Base-by-base conservation (phyloP, 108 stramenopile species). In the Parietichytrium sp. region DNA sequence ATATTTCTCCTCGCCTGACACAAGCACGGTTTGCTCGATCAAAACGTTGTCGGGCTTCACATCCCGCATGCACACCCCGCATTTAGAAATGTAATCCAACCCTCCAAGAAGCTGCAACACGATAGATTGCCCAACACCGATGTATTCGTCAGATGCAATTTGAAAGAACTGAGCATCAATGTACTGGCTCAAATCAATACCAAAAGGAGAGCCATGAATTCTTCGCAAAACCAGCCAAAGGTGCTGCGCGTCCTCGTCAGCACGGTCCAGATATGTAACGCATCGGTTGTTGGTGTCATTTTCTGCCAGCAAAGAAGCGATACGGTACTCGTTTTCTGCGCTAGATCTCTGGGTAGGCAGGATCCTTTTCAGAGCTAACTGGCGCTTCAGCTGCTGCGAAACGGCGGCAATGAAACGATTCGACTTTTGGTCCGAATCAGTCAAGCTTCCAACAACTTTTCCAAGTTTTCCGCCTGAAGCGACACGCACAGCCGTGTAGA, bases 41-140 rank as follows among this genome's bases (percentile, higher is more conserved):
- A 72, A 42, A 2, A 72, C 61, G 61, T 72, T 72, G 2, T 72
- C 61, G 6, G 61, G 61, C 61, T 72, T 72, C 38, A 72, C 61
- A 42, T 72, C 61, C 0, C 61, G 33, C 61, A 72, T 72, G 61
- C 36, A 13, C 16, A 72, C 42, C 8, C 61, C 61, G 20, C 25
- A 42, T 6, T 0, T 0, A 6, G 61, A 72, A 20, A 72, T 72
- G 61, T 72, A 72, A 42, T 72, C 61, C 16, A 72, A 45, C 23
- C 61, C 61, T n/a, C 20, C 38, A 8, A 72, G 20, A 20, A 72
- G 61, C 61, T 72, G 61, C 13, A 72, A 42, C 29, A 72, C 61
- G 12, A 25, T 45, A 25, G 45, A 42, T 42, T 72, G 61, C 20
- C 16, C 61, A 38, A 72, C 45, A n/a, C 20, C 61, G 20, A 45